Percentiles rank a stretch among this genome's conserved stretches.
These are phyloP conservation scores for Cucumis cinereus DNA, from an alignment of 306 rosid genomes.

Conservation along the genomic window DNA sequence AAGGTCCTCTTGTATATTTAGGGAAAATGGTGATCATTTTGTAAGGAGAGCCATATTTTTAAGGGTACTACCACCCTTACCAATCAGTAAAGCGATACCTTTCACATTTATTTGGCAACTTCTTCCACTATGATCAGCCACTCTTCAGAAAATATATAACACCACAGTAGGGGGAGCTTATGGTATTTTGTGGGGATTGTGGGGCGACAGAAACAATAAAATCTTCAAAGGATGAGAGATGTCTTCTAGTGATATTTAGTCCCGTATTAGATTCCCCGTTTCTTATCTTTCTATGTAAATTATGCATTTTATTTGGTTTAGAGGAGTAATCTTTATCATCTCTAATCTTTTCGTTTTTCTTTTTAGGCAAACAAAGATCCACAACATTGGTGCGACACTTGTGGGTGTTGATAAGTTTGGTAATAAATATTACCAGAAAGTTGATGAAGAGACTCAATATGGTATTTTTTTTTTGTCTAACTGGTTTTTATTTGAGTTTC, in stretches of 20 bases:
- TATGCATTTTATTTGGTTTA: not conserved
- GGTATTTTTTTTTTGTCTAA: constrained; percentile 27
- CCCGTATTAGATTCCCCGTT: too few species aligned
- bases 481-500: not conserved
- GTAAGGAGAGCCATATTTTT: not conserved
- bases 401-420: constrained; percentile 93
- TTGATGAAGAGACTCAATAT: constrained; percentile 40
- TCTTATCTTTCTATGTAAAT: not conserved
- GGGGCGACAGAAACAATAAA: too few species aligned
- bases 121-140: not conserved
- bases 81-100: not conserved
- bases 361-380: constrained; percentile 93
- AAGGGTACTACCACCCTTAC: not conserved
- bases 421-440: constrained; percentile 77
- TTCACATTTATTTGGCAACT: not conserved
- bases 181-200: too few species aligned
- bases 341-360: constrained; percentile 16
- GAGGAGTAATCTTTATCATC: not conserved
- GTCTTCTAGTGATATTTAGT: too few species aligned
- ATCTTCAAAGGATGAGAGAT: too few species aligned
- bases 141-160: not conserved
- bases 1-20: too few species aligned
- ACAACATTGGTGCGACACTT: constrained; percentile 74
- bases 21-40: not conserved
- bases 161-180: not conserved